Base-by-base conservation (phyloP, 2,329 filamentous ascomycete genomes). In the Paecilomyces variotii region DNA sequence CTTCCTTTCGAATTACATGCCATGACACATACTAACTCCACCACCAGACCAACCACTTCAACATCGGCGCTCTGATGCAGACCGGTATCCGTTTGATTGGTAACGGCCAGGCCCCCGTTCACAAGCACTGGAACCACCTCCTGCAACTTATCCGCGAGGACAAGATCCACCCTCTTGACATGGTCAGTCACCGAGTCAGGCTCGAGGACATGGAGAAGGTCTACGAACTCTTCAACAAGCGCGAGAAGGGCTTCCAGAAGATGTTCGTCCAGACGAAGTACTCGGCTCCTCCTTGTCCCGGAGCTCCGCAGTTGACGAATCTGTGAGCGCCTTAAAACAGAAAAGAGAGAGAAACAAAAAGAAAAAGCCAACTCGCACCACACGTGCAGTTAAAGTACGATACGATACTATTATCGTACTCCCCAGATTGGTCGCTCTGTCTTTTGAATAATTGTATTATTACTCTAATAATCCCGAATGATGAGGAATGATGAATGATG, bases 21-120 rank as follows among this genome's bases (percentile, higher is more conserved):
- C 27, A 24, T 28, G 11, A 10, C 30, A 32, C 10, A 26, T 26
- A 24, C 39, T 51, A 27, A 55, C 35, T 19, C 65, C 63, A 56
- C 9, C 51, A 10, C 1, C 62, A 87, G 82, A 90, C 87, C 25
- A 91, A 91, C 74, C 87, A 90, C 72, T 90, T 93, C 79, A 90
- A 90, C 74, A 86, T 93, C 64, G 90, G 91, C 9, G 86, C 89
- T 0, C 70, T 95, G 12, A 95, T 95, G 90, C 85, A 95, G 75
- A 86, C 89, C 32, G 90, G 90, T n/a, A 85, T 95, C 64, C 86
- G 89, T 1, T 82, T 96, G 52, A 91, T 85, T 63, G 84, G 84
- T 50, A 86, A 86, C 64, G 84, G 84, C 3, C 84, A 87, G 69
- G 84, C 84, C 1, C 90, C 90, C 0, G 89, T 95, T 0, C 89